Evolutionary conservation across 2,329 filamentous ascomycete species (phyloP).

Genomic region (Dactylella cylindrospora): DNA sequence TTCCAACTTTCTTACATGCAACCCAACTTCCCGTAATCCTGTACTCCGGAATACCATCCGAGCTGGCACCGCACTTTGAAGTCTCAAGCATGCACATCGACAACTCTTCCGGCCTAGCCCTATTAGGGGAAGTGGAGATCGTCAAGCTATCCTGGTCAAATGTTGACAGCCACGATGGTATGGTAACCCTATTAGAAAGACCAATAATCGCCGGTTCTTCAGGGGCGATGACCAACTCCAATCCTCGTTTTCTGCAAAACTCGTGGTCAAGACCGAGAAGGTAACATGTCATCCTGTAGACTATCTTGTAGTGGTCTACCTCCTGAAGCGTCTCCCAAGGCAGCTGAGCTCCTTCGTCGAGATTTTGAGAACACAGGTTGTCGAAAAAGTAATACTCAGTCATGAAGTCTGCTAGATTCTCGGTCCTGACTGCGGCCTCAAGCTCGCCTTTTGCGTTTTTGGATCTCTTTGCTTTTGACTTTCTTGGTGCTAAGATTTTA

Average conservation of each 20-base stretch:
- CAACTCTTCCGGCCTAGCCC: slow-evolving; percentile 14
- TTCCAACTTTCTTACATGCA: slow-evolving; percentile 14
- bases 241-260: slow-evolving; percentile 18
- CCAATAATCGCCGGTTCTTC: slow-evolving; percentile 39
- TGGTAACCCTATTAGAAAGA: slow-evolving; percentile 36
- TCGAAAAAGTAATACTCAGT: slow-evolving; percentile 39
- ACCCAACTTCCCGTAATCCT: slow-evolving; percentile 38
- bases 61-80: slow-evolving; percentile 20
- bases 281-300: slow-evolving; percentile 31
- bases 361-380: slow-evolving; percentile 32
- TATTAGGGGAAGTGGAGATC: slow-evolving; percentile 27
- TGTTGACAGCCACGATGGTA: slow-evolving; percentile 29
- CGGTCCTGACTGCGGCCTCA: slow-evolving; percentile 4
- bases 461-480: slow-evolving; percentile 3
- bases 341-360: slow-evolving; percentile 23
- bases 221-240: slow-evolving; percentile 37
- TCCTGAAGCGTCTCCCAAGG: slow-evolving; percentile 34
- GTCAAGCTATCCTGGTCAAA: slow-evolving; percentile 35
- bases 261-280: slow-evolving; percentile 40
- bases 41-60: slow-evolving; percentile 23
- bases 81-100: slow-evolving; percentile 37
- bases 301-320: slow-evolving; percentile 30
- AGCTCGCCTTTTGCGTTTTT: slow-evolving; percentile 5
- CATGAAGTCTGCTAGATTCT: slow-evolving; percentile 24
- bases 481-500: slow-evolving; percentile 15